A percentile compares a stretch with the other conserved stretches of the same genome.
Conservation (phyloP, 495 filamentous ascomycete species). For the Aspergillus indologenus region DNA sequence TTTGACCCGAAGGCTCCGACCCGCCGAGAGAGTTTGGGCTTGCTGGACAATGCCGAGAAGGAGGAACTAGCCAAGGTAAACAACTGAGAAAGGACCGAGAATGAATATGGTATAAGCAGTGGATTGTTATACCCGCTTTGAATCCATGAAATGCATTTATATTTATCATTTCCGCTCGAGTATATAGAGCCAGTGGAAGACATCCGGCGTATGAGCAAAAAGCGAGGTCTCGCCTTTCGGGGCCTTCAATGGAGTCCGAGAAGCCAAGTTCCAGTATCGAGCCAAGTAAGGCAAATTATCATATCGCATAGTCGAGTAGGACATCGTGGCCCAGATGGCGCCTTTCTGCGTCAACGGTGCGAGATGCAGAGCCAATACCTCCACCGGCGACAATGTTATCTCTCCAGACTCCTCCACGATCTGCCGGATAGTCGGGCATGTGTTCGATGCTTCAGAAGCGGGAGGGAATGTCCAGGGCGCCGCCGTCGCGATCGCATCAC, state of each 20-base stretch:
- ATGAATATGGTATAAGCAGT: too few species aligned
- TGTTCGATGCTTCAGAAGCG: conserved; percentile 7
- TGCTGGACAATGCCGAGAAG: conserved; percentile 31
- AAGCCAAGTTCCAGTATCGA: conserved; percentile 32
- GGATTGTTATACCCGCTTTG: too few species aligned
- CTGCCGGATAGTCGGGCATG: conserved; percentile 27
- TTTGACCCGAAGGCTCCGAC: conserved; percentile 59
- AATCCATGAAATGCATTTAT: neutral
- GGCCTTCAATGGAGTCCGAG: conserved; percentile 37
- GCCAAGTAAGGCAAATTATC: conserved; percentile 25
- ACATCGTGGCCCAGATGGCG: conserved; percentile 35
- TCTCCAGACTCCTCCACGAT: conserved; percentile 10
- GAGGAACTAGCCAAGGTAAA: conserved; percentile 17
- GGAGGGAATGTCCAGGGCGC: conserved; percentile 16
- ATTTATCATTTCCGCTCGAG: conserved; percentile 30
- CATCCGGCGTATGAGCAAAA: conserved; percentile 31
- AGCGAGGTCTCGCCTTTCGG: conserved; percentile 34
- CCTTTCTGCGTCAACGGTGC: conserved; percentile 31
- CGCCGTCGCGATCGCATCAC: conserved; percentile 41
- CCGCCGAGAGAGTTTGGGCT: conserved; percentile 57
- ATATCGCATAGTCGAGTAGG: conserved; percentile 40
- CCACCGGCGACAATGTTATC: conserved; percentile 31
- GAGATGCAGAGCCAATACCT: conserved; percentile 38
- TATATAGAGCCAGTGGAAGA: conserved; percentile 45
- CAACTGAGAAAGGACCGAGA: neutral